phyloP scores from a whole-genome alignment of 1,284 basidiomycete species.

The Xerocomus nothofagi region DNA sequence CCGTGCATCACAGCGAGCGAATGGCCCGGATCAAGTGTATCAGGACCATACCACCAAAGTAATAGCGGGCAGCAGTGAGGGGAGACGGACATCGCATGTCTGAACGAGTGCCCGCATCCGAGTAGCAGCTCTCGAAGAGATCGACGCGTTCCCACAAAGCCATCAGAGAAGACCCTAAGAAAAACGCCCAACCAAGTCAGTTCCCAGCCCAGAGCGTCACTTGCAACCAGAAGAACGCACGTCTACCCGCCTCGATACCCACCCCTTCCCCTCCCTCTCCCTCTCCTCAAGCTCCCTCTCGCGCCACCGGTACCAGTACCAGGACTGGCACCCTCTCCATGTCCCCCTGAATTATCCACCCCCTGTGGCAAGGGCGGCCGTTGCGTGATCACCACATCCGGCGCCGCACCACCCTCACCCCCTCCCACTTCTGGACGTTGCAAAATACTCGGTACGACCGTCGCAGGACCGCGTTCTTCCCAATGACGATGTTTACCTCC shows the following conservation, averaged over 20 bases:
- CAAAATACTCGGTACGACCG: conserved; percentile 35
- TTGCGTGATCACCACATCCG: conserved; percentile 12
- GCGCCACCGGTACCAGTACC: neutral
- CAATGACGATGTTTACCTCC: conserved; percentile 28
- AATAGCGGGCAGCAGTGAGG: neutral
- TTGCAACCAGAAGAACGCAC: neutral
- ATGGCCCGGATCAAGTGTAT: neutral
- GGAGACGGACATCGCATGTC: neutral
- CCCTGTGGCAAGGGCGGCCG: conserved; percentile 16
- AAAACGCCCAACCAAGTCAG: neutral
- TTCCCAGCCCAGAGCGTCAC: neutral
- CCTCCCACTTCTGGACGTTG: conserved; percentile 35
- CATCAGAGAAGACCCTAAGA: too few species aligned
- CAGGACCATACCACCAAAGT: neutral
- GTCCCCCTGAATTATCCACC: conserved; percentile 3
- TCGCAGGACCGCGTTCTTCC: conserved; percentile 6
- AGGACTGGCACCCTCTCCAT: conserved; percentile 4
- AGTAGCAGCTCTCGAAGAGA: too few species aligned
- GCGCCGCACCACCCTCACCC: neutral
- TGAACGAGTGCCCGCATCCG: too few species aligned
- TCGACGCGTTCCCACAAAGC: neutral
- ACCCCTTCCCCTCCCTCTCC: conserved; percentile 16
- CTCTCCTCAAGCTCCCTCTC: conserved; percentile 17
- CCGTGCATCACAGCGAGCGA: neutral
- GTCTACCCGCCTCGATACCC: conserved; percentile 26